A percentile compares a stretch with the other conserved stretches of the same genome.
These are phyloP conservation scores for Backusella macrospora DNA, from an alignment of 192 early-diverging fungal species.

Conservation along the genomic window DNA sequence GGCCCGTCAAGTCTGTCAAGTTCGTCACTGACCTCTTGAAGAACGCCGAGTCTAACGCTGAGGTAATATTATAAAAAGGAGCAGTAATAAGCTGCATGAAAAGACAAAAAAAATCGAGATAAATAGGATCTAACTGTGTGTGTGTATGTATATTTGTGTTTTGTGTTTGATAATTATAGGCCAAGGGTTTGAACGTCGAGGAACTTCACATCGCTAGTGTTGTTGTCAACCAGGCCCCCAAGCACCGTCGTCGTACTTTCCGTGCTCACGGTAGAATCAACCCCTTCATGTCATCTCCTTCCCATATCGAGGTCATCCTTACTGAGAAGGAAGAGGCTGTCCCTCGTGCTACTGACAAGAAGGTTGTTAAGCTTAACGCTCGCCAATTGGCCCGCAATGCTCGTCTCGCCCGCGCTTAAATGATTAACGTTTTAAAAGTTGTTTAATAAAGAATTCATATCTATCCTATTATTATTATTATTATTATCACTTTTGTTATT, in stretches of 20 bases:
- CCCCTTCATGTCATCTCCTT: slow-evolving; percentile 91
- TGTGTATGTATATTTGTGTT: slow-evolving; percentile 31
- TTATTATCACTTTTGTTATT: background rate
- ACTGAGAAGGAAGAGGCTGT: slow-evolving; percentile 88
- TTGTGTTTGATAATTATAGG: background rate
- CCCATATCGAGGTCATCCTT: slow-evolving; percentile 94
- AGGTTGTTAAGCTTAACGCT: slow-evolving; percentile 47
- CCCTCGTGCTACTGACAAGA: slow-evolving; percentile 61
- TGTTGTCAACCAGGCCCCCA: slow-evolving; percentile 96
- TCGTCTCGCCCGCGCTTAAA: slow-evolving; percentile 35
- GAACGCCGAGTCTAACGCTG: slow-evolving; percentile 97
- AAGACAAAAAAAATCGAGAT: background rate
- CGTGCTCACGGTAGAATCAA: slow-evolving; percentile 96
- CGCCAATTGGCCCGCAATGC: slow-evolving; percentile 56
- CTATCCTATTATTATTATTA: background rate
- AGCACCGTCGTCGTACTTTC: slow-evolving; percentile 94
- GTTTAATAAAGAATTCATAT: slow-evolving; percentile 13
- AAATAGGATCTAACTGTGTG: background rate
- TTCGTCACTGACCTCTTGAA: slow-evolving; percentile 90
- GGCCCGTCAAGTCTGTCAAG: slow-evolving; percentile 95
- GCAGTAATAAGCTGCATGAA: background rate
- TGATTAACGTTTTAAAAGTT: background rate
- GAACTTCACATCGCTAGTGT: slow-evolving; percentile 90
- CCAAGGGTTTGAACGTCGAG: slow-evolving; percentile 89
- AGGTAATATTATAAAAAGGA: slow-evolving; percentile 49